Evolutionary conservation across 768 basidiomycete genomes (phyloP), one percentile per base, ranked within the genome.

Genomic region (Psilocybe sp.): DNA sequence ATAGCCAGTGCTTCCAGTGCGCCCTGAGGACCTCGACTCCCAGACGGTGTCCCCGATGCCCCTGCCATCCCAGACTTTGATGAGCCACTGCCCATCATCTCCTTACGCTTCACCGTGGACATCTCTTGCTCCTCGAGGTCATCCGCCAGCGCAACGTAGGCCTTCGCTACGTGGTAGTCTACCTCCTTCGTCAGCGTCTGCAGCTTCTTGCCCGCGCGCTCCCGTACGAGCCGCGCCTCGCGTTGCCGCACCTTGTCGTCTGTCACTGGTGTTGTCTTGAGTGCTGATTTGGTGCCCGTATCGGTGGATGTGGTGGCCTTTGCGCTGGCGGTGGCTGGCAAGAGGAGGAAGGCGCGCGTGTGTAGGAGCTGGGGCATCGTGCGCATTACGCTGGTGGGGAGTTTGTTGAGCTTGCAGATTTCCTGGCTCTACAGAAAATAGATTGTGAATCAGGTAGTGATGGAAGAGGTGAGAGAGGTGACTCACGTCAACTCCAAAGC

Each of bases 301-400:
- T 36, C 47, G 15, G 50, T 28, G 39, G 60, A 31, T 44, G 56
- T 33, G 53, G 56, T 53, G 12, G 57, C 66, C 46, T 61, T 65
- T 2, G 69, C 61, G 18, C 63, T 67, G 4, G 69, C 61, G 15
- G 71, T 71, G 2, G 75, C 68, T 1, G 85, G 85, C 9, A 89
- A 69, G 13, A 71, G 61, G 49, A 90, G 64, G 52, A 69, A 78
- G 1, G 72, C 68, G 5, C 87, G 80, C 1, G 87, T 89, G 63
- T 89, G 87, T 13, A 90, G 70, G 7, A 90, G 69, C 59, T 89
- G 85, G 5, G 89, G 88, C 0, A 82, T 89, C 0, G 84, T 88
- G 50, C 70, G 78, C 15, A 90, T 66, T 3, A 85, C 82, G 58
- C 77, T 85, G 5, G 72, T 66, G 0, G 87, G 84, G 11, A 91